Percentiles rank a stretch among this genome's conserved stretches.
phyloP scores from a whole-genome alignment of 176 grass and related monocot genomes.

The Neostapfia colusana region DNA sequence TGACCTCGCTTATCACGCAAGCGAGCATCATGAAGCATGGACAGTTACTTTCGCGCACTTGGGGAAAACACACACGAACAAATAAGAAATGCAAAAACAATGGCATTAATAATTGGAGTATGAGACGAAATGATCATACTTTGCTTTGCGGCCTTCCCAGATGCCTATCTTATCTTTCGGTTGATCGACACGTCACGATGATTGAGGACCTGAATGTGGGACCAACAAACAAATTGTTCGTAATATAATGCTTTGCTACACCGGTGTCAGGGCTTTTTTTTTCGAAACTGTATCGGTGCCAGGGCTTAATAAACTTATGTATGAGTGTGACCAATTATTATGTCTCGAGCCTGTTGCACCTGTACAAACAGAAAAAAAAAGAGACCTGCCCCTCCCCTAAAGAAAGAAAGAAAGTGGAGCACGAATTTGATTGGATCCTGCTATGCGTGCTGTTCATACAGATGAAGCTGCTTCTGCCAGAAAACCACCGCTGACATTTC shows the following conservation, averaged over 20 bases:
- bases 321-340: constrained; percentile 26
- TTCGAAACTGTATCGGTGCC: too few relatives aligned
- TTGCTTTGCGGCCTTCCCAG: constrained; percentile 3
- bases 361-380: constrained; percentile 15
- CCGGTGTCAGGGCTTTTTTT: constrained; percentile 7
- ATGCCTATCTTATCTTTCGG: not conserved
- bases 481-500: too few relatives aligned
- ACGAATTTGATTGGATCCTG: constrained; percentile 27
- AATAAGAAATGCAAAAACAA: not conserved
- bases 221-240: not conserved
- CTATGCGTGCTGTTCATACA: constrained; percentile 23
- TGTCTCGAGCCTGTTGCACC: constrained; percentile 32
- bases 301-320: constrained; percentile 20
- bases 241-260: constrained; percentile 14
- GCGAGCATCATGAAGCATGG: constrained; percentile 42
- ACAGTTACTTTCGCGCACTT: constrained; percentile 4
- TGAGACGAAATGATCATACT: constrained; percentile 3
- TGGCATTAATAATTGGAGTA: not conserved
- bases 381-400: too few relatives aligned
- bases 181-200: constrained; percentile 14
- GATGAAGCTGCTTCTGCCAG: constrained; percentile 21
- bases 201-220: constrained; percentile 1
- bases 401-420: not conserved
- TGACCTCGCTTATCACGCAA: constrained; percentile 20
- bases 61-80: not conserved